These are phyloP conservation scores for Paspalum vaginatum DNA, from an alignment of 176 grass and related monocot species.

Conservation along the genomic window DNA sequence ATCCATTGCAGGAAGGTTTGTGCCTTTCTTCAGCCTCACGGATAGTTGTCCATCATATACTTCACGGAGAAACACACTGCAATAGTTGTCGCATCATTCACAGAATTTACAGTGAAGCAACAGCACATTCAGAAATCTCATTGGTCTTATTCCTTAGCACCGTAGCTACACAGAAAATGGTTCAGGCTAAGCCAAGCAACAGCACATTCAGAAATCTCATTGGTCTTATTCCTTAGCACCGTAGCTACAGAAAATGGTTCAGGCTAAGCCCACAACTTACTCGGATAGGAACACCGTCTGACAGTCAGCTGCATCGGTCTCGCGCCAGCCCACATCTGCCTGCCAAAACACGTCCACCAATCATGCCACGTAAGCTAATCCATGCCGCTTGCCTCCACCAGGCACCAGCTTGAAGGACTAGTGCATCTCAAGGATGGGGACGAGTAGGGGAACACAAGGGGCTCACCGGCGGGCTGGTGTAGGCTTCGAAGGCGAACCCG, in stretches of 20 bases:
- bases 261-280: conserved; percentile 48
- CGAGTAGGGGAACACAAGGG: neutral
- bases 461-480: conserved; percentile 81
- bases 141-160: neutral
- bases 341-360: conserved; percentile 46
- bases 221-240: conserved; percentile 15
- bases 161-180: neutral
- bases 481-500: conserved; percentile 90
- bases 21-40: conserved; percentile 79
- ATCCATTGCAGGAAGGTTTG: conserved; percentile 84
- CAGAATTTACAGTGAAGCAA: neutral
- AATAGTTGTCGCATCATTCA: conserved; percentile 17
- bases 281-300: conserved; percentile 86
- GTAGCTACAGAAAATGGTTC: neutral
- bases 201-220: conserved; percentile 11
- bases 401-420: neutral
- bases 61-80: conserved; percentile 84
- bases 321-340: conserved; percentile 79
- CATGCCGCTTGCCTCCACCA: conserved; percentile 4
- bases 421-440: neutral
- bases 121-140: conserved; percentile 12
- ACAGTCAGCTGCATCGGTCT: conserved; percentile 76
- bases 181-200: neutral
- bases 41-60: conserved; percentile 81
- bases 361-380: neutral